Percentiles rank a stretch among this genome's conserved stretches.
phyloP scores from a whole-genome alignment of 1,284 basidiomycete species.

The Athelia sp. region DNA sequence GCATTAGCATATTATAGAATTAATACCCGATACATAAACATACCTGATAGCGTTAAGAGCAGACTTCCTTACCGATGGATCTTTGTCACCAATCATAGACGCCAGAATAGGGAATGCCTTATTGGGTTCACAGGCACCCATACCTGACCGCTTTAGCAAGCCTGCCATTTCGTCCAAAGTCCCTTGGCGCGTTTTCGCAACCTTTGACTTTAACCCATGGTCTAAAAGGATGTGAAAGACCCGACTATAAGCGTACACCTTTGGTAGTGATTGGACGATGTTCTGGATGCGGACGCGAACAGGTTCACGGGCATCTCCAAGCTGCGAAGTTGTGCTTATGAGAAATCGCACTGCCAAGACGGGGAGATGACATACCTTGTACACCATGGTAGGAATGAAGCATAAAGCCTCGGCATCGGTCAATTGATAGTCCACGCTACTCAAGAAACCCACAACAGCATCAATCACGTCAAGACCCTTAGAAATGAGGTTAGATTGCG shows the following conservation, averaged over 20 bases:
- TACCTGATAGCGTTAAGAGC: conserved; percentile 74
- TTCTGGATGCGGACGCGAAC: conserved; percentile 67
- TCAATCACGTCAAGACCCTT: conserved; percentile 90
- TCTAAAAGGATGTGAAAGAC: conserved; percentile 86
- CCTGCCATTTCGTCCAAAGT: conserved; percentile 77
- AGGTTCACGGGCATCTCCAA: conserved; percentile 78
- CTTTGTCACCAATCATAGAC: conserved; percentile 83
- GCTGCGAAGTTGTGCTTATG: conserved; percentile 33
- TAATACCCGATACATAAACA: conserved; percentile 7
- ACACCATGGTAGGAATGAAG: conserved; percentile 87
- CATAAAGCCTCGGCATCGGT: conserved; percentile 85
- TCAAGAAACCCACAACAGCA: conserved; percentile 71
- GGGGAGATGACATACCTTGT: conserved; percentile 60
- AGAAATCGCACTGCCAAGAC: conserved; percentile 3
- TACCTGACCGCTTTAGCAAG: conserved; percentile 79
- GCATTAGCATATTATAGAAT: conserved; percentile 6
- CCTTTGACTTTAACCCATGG: conserved; percentile 83
- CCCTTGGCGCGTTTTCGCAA: conserved; percentile 86
- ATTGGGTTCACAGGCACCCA: conserved; percentile 72
- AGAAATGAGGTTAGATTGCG: conserved; percentile 87
- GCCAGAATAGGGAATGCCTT: conserved; percentile 82
- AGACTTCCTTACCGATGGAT: conserved; percentile 81
- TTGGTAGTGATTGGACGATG: conserved; percentile 68
- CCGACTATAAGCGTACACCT: conserved; percentile 85
- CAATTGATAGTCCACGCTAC: conserved; percentile 72